Evolutionary conservation across 495 filamentous ascomycete genomes (phyloP).

Genomic region (Neurospora sp.): DNA sequence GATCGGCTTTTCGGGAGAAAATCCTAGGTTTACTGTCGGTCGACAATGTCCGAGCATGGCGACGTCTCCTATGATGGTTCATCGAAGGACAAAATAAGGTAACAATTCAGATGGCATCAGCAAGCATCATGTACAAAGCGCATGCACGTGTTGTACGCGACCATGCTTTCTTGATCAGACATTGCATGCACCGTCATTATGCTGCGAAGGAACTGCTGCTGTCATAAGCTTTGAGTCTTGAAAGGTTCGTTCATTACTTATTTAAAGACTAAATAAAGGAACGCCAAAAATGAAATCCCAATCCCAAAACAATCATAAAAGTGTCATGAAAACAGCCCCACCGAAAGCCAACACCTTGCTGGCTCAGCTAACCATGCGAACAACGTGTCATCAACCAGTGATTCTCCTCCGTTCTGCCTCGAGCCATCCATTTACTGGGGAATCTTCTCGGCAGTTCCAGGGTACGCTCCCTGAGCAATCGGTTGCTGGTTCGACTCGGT

Average conservation of each 20-base stretch:
- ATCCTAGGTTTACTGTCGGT: not conserved
- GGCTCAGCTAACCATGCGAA: not conserved
- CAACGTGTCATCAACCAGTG: not conserved
- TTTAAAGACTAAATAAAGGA: not conserved
- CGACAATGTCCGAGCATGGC: not conserved
- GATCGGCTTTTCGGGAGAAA: not conserved
- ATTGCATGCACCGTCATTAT: not conserved
- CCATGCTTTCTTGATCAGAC: not conserved
- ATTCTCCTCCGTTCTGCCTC: not conserved
- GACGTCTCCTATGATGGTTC: not conserved
- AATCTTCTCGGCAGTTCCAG: not conserved
- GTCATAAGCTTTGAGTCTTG: not conserved
- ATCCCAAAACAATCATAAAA: not conserved
- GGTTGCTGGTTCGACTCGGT: slow-evolving; percentile 6
- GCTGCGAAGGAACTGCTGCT: not conserved
- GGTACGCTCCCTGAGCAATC: not conserved
- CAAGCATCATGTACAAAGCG: not conserved
- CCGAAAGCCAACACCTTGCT: not conserved
- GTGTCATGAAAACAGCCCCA: not conserved
- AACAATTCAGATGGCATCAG: not conserved
- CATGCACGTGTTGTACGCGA: not conserved
- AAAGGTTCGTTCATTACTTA: not conserved
- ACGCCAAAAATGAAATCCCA: not conserved
- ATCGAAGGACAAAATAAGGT: not conserved
- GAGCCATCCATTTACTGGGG: not conserved